Evolutionary conservation across 2,329 filamentous ascomycete genomes (phyloP).

Genomic region (Colletotrichum plurivorum): DNA sequence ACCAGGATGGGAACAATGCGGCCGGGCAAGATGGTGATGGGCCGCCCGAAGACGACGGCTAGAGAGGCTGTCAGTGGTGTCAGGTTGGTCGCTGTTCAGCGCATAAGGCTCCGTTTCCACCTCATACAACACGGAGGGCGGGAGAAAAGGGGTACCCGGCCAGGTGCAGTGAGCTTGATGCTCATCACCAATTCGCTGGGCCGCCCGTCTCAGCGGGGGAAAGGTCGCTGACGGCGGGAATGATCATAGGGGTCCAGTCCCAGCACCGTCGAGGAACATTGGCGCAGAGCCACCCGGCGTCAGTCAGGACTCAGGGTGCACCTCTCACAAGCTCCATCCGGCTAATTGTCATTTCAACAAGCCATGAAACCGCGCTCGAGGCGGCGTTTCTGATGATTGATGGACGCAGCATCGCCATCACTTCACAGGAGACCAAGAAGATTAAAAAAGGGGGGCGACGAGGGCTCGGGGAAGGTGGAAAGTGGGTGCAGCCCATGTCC

Average conservation of each 20-base stretch:
- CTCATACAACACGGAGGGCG: conserved; percentile 17
- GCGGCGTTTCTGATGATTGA: conserved; percentile 22
- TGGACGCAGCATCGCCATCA: conserved; percentile 23
- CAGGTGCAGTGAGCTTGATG: conserved; percentile 21
- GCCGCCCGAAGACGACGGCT: conserved; percentile 1
- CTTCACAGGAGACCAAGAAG: conserved; percentile 24
- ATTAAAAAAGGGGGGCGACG: conserved; percentile 26
- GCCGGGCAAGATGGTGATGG: conserved; percentile 9
- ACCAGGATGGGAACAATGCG: conserved; percentile 29
- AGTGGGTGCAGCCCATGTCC: conserved; percentile 37
- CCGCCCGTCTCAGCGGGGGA: neutral
- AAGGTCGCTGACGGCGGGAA: conserved; percentile 21
- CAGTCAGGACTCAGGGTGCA: neutral
- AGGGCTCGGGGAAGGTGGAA: conserved; percentile 39
- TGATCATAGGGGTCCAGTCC: conserved; percentile 22
- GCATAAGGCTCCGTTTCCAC: conserved; percentile 37
- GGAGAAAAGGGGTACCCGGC: conserved; percentile 37
- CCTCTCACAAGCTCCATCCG: conserved; percentile 13
- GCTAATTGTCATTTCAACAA: conserved; percentile 21
- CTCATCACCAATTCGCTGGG: conserved; percentile 30
- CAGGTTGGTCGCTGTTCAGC: conserved; percentile 37
- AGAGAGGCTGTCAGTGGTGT: conserved; percentile 8
- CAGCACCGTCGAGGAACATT: neutral
- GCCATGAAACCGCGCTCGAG: conserved; percentile 21
- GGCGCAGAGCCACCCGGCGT: neutral